Conservation (phyloP, 2,329 filamentous ascomycete genomes). For the Hortaea werneckii region DNA sequence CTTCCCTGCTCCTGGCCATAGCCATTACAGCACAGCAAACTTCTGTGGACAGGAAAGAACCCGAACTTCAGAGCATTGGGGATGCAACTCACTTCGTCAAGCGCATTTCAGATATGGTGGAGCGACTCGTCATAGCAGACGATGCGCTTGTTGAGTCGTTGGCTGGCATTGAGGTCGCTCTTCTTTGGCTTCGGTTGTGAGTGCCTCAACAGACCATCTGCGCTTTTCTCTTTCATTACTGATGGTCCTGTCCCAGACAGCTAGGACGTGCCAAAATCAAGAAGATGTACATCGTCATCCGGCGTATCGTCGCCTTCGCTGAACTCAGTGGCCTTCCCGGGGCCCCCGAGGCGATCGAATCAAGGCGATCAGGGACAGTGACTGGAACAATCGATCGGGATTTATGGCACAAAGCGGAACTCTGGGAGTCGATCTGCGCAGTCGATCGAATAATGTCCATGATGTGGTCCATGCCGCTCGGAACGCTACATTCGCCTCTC, state of each 20-base stretch:
- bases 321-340: constrained; percentile 26
- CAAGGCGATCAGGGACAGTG: not conserved
- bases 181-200: constrained; percentile 4
- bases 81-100: not conserved
- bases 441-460: constrained; percentile 1
- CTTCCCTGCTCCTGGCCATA: constrained; percentile 1
- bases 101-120: constrained; percentile 2
- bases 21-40: not conserved
- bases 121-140: constrained; percentile 1
- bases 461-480: constrained; percentile 8
- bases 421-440: constrained; percentile 3
- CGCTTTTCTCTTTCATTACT: not conserved
- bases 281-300: constrained; percentile 26
- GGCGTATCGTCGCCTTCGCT: constrained; percentile 25
- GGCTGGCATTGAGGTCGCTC: constrained; percentile 3
- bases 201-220: not conserved
- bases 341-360: not conserved
- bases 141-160: constrained; percentile 2
- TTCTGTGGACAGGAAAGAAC: not conserved
- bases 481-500: constrained; percentile 1
- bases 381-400: not conserved
- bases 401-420: not conserved
- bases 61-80: not conserved
- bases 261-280: constrained; percentile 25
- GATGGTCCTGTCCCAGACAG: constrained; percentile 12